Evolutionary conservation across 176 grass and related monocot genomes (phyloP).

Genomic region (Typha latifolia): DNA sequence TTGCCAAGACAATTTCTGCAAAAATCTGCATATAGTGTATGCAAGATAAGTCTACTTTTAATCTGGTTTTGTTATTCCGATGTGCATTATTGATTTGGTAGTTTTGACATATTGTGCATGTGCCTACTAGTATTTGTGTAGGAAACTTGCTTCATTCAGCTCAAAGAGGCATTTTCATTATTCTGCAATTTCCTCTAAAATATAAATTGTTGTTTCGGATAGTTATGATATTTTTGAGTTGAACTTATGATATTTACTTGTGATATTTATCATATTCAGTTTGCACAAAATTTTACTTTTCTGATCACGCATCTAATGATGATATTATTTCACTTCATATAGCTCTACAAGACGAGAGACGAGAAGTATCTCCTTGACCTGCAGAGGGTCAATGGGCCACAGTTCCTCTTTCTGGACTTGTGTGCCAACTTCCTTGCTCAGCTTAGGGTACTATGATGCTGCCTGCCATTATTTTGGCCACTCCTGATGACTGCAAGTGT

Average conservation of each 20-base stretch:
- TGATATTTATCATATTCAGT: background rate
- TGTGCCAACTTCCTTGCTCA: conserved; percentile 79
- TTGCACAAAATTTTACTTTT: background rate
- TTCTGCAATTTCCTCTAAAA: no score
- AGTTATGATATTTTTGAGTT: background rate
- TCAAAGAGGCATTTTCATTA: no score
- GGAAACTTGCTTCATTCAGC: no score
- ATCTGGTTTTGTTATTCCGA: no score
- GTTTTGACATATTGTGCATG: no score
- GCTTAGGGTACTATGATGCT: conserved; percentile 57
- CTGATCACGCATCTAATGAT: background rate
- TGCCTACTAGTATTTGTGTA: no score
- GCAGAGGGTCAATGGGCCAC: conserved; percentile 74
- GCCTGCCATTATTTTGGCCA: background rate
- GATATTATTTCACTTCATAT: conserved; percentile 12
- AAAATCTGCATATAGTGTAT: no score
- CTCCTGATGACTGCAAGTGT: background rate
- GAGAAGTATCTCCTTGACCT: conserved; percentile 84
- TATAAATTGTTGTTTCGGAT: no score
- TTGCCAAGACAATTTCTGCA: no score
- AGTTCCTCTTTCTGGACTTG: conserved; percentile 80
- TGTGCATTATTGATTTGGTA: no score
- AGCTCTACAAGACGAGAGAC: conserved; percentile 91
- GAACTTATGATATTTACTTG: background rate
- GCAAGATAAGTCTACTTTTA: no score